phyloP scores from a whole-genome alignment of 192 early-diverging fungal genomes.

The Umbelopsis sp. region DNA sequence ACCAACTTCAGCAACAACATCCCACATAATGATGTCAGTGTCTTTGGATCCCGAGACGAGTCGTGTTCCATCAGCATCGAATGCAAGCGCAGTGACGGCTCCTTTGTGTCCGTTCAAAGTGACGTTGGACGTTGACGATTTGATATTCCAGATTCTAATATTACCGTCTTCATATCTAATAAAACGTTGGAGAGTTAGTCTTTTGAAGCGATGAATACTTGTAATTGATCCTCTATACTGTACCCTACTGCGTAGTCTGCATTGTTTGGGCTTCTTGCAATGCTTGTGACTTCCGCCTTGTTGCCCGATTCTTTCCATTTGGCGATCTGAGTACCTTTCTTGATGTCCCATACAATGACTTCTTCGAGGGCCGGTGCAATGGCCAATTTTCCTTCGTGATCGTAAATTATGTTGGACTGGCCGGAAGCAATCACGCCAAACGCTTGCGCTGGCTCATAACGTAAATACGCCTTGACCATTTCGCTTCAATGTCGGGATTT shows the following conservation, averaged over 20 bases:
- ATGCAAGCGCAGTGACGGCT: conserved; percentile 81
- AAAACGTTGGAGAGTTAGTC: neutral
- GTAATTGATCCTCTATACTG: neutral
- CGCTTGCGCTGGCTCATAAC: conserved; percentile 74
- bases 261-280: conserved; percentile 67
- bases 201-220: neutral
- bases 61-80: conserved; percentile 76
- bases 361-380: conserved; percentile 84
- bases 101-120: conserved; percentile 92
- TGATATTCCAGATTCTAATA: conserved; percentile 85
- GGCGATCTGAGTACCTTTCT: conserved; percentile 72
- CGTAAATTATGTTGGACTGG: conserved; percentile 70
- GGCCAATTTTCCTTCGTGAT: conserved; percentile 68
- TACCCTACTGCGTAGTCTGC: conserved; percentile 87
- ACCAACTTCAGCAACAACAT: conserved; percentile 88
- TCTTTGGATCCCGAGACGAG: conserved; percentile 92
- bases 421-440: conserved; percentile 86
- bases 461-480: conserved; percentile 80
- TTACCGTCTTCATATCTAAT: conserved; percentile 85
- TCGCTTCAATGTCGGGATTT: conserved; percentile 10
- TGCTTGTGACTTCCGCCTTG: conserved; percentile 84
- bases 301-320: conserved; percentile 84
- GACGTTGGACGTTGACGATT: conserved; percentile 53
- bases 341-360: conserved; percentile 83
- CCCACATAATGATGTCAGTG: conserved; percentile 96